A percentile compares a stretch with the other conserved stretches of the same genome.
phyloP scores from a whole-genome alignment of 805 yeast genomes.

The Cyberlindnera subsufficiens region DNA sequence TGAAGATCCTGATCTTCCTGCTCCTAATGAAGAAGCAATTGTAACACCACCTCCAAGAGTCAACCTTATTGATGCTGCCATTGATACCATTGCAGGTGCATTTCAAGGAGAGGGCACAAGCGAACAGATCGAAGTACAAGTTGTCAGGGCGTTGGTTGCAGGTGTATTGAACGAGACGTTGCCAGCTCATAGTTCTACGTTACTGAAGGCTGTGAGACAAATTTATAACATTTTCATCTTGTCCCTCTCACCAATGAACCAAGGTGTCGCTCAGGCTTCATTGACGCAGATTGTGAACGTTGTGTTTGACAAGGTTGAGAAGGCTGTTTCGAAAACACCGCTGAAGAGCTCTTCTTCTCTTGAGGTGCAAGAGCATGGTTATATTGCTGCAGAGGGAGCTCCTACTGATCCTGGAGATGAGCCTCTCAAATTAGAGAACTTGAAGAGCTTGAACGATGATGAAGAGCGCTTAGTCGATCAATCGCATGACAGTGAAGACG shows the following conservation, averaged over 20 bases:
- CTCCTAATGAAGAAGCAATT: conserved; percentile 24
- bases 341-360: conserved; percentile 17
- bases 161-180: conserved; percentile 75
- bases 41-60: conserved; percentile 51
- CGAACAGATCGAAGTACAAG: conserved; percentile 83
- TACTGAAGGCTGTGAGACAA: conserved; percentile 86
- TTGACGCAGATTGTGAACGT: conserved; percentile 85
- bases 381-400: conserved; percentile 1
- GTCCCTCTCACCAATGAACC: conserved; percentile 76
- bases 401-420: conserved; percentile 20
- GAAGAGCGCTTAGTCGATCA: conserved; percentile 50
- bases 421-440: conserved; percentile 52
- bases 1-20: conserved; percentile 13
- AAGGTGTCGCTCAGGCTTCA: conserved; percentile 92
- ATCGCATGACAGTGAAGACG: conserved; percentile 41
- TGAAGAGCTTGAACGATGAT: conserved; percentile 51
- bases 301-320: conserved; percentile 69
- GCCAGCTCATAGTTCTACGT: conserved; percentile 85
- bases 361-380: conserved; percentile 15
- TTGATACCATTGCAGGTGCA: conserved; percentile 76
- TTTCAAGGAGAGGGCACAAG: conserved; percentile 93
- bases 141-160: conserved; percentile 84
- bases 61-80: conserved; percentile 71
- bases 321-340: conserved; percentile 22
- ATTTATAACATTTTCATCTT: conserved; percentile 88